Base-by-base conservation (phyloP, 257 asterid species). In the Fraxinus pennsylvanica region DNA sequence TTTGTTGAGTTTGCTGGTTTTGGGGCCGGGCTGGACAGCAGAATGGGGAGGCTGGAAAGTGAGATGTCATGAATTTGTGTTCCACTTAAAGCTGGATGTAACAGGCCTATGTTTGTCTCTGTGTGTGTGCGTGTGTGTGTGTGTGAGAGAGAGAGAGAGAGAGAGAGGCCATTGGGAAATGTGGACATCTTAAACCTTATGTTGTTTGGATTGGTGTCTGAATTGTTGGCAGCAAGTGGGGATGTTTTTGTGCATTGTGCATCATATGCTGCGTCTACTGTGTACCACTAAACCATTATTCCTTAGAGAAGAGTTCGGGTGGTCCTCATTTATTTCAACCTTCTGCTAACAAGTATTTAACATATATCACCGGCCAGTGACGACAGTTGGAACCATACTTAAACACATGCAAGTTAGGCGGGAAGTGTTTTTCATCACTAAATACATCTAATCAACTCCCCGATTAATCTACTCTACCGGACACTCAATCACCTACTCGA, bases 151-250 rank as follows among this genome's bases (percentile, higher is more conserved):
- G 68, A 29, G 68, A 36, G 81, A 27, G 82, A 19, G 41, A 6
- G 74, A 68, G 52, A 68, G 38, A 10, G 21, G 63, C 17, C 7
- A 45, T 73, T 79, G 76, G 81, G 72, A 41, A 79, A 76, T 71
- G 81, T 68, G 72, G 59, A 69, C 61, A 54, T 78, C 79, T 76
- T 13, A 80, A 66, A 74, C 45, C 59, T 65, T 69, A 38, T 79
- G 57, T 71, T 81, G 81, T 74, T 71, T 78, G 78, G 74, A 78
- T 76, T 82, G 84, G 41, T 87, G 84, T 87, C 87, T 81, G 74
- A 52, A 68, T 74, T 52, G 71, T 74, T 73, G 77, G 79, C 76
- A 79, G 83, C 84, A 76, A 75, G 84, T 72, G 72, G 80, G 88
- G 85, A 38, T 38, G 10, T 38, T 38, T 27, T 22, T 54, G 76